A percentile compares a stretch with the other conserved stretches of the same genome.
Conservation (phyloP, 164 flowering plant genomes). For the Umbellularia californica region DNA sequence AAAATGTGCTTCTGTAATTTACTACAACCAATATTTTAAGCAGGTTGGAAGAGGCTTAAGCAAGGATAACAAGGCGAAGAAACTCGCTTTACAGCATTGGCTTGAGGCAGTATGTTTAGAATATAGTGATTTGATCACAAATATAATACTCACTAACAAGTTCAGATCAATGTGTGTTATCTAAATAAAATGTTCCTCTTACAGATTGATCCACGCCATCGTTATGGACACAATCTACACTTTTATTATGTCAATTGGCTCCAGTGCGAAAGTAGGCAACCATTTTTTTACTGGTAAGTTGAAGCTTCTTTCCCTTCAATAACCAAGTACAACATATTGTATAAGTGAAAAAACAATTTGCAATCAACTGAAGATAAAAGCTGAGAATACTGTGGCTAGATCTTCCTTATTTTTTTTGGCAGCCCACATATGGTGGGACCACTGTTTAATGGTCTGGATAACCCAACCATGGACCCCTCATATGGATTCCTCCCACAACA, state of each 20-base stretch:
- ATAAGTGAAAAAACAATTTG: no score
- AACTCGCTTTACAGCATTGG: slow-evolving; percentile 96
- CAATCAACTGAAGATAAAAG: no score
- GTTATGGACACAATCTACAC: slow-evolving; percentile 95
- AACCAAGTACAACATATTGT: background rate
- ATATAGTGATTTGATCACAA: background rate
- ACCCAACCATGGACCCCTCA: background rate
- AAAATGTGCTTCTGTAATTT: background rate
- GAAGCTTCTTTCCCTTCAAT: background rate
- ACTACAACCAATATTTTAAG: background rate
- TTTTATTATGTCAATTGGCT: slow-evolving; percentile 82
- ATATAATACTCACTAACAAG: background rate
- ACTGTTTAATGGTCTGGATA: background rate
- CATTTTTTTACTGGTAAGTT: slow-evolving; percentile 91
- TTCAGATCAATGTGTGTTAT: background rate
- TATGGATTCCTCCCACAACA: background rate
- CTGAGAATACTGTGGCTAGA: no score
- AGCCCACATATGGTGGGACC: background rate
- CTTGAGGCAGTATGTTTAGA: slow-evolving; percentile 82
- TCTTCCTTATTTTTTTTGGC: background rate
- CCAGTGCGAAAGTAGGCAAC: slow-evolving; percentile 72
- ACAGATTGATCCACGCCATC: slow-evolving; percentile 96
- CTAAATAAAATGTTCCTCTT: background rate
- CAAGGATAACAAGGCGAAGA: slow-evolving; percentile 77
- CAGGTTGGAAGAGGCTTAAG: slow-evolving; percentile 96